These are phyloP conservation scores for Moricandia moricandioides DNA, from an alignment of 345 rosid species.

Conservation along the genomic window DNA sequence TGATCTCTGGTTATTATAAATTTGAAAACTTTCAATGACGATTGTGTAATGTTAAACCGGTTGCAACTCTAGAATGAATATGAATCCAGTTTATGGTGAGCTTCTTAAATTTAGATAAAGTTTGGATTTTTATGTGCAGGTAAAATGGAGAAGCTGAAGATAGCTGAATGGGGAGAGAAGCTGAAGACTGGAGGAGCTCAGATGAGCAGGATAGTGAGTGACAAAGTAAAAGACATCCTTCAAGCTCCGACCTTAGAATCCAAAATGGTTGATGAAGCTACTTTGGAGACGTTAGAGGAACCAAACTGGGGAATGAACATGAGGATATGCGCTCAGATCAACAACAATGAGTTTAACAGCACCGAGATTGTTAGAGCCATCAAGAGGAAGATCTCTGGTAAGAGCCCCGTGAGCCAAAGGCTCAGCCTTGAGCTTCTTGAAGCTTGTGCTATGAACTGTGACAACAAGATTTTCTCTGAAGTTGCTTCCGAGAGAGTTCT, in stretches of 20 bases:
- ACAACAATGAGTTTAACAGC: conserved; percentile 57
- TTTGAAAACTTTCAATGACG: too few relatives aligned
- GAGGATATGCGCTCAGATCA: conserved; percentile 84
- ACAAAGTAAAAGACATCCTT: conserved; percentile 76
- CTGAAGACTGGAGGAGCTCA: conserved; percentile 78
- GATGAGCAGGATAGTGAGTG: conserved; percentile 72
- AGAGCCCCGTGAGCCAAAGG: conserved; percentile 54
- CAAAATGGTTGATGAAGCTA: conserved; percentile 85
- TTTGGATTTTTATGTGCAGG: neutral
- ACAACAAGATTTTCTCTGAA: conserved; percentile 74
- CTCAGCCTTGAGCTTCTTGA: conserved; percentile 78
- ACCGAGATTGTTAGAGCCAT: conserved; percentile 66
- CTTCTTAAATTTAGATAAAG: neutral
- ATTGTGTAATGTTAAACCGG: too few relatives aligned
- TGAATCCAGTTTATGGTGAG: too few relatives aligned
- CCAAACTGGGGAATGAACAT: conserved; percentile 89
- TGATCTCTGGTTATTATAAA: too few relatives aligned
- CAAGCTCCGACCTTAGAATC: conserved; percentile 79
- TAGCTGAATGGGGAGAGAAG: conserved; percentile 70
- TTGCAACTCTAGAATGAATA: too few relatives aligned
- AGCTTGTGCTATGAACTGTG: conserved; percentile 70
- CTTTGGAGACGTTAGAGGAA: conserved; percentile 63
- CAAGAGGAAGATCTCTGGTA: conserved; percentile 66
- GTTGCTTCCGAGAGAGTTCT: conserved; percentile 71
- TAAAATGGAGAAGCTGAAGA: conserved; percentile 65